Evolutionary conservation across 1,139 yeast genomes (phyloP), one percentile per base, ranked within the genome.

Genomic region (Saccharomycopsis hybrid): DNA sequence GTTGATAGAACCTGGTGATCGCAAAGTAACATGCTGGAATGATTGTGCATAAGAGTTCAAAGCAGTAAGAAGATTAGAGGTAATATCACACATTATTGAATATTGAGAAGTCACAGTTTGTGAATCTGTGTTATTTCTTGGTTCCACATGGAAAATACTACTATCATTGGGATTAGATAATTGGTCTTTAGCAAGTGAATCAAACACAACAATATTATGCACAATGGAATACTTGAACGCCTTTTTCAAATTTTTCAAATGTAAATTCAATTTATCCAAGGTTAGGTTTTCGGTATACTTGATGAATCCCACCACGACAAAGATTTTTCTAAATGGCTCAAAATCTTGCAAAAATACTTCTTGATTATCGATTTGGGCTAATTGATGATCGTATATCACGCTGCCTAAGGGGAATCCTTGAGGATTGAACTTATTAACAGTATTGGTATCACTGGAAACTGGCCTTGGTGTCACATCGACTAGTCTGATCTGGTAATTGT

Each of bases 271-370:
- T 11, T 57, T 58, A 5, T 62, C 61, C 4, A 68, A 62, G 4
- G 65, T 63, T 18, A 62, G 51, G 1, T 58, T 60, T 27, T 68
- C 64, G 2, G 64, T 58, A 62, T 74, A 78, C 39, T 69, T 66
- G 1, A 80, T 77, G 27, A 85, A 59, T 0, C 94, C 96, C 36
- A 90, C 60, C 1, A 85, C 71, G 4, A 82, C 71, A 56, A 84
- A 81, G 0, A 82, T 76, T 62, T 88, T 88, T 48, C 97, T 68
- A 64, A 76, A 87, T 1, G 96, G 96, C 64, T 92, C 97, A 57
- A 90, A 80, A 64, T 90, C 97, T 58, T 85, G 87, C 50, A 90
- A 69, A 54, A 85, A 83, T 7, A 80, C 67, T 25, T 75, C 70
- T 48, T 82, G 86, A 28, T 73, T 70, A 53, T 83, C 87, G 9